A percentile compares a stretch with the other conserved stretches of the same genome.
Evolutionary conservation across 2,329 filamentous ascomycete species (phyloP).

Genomic region (Myriosclerotinia scirpicola): DNA sequence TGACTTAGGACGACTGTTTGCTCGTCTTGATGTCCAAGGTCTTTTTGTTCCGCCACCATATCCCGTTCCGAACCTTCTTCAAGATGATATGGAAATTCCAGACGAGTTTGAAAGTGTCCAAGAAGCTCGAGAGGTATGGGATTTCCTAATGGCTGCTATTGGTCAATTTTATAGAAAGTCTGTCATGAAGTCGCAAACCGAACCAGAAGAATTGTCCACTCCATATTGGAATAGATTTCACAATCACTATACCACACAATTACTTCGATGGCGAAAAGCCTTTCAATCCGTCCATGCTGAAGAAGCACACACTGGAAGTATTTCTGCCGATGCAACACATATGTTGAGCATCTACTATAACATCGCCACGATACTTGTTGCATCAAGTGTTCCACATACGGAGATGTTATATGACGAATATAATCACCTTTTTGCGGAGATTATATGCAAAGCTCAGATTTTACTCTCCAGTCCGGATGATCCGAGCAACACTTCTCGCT

Average conservation of each 20-base stretch:
- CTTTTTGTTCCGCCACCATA: conserved; percentile 39
- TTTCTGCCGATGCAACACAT: conserved; percentile 33
- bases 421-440: conserved; percentile 36
- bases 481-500: conserved; percentile 38
- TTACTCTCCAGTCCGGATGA: conserved; percentile 37
- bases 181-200: conserved; percentile 34
- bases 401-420: conserved; percentile 40
- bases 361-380: conserved; percentile 38
- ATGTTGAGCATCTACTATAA: conserved; percentile 41
- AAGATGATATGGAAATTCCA: conserved; percentile 36
- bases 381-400: conserved; percentile 36
- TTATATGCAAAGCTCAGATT: conserved; percentile 36
- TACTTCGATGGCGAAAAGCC: conserved; percentile 37
- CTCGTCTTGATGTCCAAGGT: conserved; percentile 39
- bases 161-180: conserved; percentile 39
- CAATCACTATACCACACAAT: conserved; percentile 37
- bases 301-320: conserved; percentile 34
- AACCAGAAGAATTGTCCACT: conserved; percentile 34
- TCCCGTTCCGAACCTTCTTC: conserved; percentile 38
- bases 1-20: conserved; percentile 40
- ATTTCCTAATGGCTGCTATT: conserved; percentile 40
- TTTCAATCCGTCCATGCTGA: conserved; percentile 36
- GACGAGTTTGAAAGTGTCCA: conserved; percentile 37
- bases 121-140: conserved; percentile 37
- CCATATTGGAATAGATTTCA: conserved; percentile 37